These are phyloP conservation scores for Pseudonitzschia multiseries DNA, from an alignment of 108 stramenopile genomes.

Conservation along the genomic window DNA sequence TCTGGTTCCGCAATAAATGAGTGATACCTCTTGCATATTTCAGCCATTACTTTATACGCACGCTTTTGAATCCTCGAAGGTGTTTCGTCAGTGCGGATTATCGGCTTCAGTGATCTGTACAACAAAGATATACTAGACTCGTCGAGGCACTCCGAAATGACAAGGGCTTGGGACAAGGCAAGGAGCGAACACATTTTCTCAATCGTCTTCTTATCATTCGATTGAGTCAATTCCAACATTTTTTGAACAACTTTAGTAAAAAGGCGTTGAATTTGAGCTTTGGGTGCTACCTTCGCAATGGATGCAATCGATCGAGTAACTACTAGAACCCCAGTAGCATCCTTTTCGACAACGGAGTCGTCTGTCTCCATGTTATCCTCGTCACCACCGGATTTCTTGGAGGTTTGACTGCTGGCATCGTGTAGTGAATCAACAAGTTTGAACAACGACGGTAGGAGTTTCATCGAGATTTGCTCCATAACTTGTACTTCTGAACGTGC, in stretches of 20 bases:
- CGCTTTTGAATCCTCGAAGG: constrained; percentile 66
- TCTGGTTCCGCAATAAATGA: constrained; percentile 50
- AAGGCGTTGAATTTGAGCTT: constrained; percentile 53
- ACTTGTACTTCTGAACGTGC: constrained; percentile 18
- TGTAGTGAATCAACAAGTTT: constrained; percentile 62
- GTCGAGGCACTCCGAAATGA: constrained; percentile 65
- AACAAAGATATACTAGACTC: constrained; percentile 59
- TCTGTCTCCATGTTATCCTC: constrained; percentile 42
- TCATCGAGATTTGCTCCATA: constrained; percentile 45
- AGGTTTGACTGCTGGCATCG: constrained; percentile 4
- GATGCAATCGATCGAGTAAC: constrained; percentile 69
- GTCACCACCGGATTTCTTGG: constrained; percentile 24
- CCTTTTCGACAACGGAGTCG: constrained; percentile 25
- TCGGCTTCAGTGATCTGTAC: constrained; percentile 70
- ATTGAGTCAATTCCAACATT: constrained; percentile 61
- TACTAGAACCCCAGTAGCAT: constrained; percentile 42
- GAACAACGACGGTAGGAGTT: constrained; percentile 67
- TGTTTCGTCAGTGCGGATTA: constrained; percentile 73
- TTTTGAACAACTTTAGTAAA: constrained; percentile 79
- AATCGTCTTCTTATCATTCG: constrained; percentile 35
- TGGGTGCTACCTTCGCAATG: constrained; percentile 59
- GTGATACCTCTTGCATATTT: constrained; percentile 61
- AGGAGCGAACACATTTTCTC: constrained; percentile 71
- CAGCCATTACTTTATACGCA: constrained; percentile 71
- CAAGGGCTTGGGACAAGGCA: constrained; percentile 65